A percentile compares a stretch with the other conserved stretches of the same genome.
These are phyloP conservation scores for Chlamydomonas asymmetrica DNA, from an alignment of 139 green algal genomes.

Conservation along the genomic window DNA sequence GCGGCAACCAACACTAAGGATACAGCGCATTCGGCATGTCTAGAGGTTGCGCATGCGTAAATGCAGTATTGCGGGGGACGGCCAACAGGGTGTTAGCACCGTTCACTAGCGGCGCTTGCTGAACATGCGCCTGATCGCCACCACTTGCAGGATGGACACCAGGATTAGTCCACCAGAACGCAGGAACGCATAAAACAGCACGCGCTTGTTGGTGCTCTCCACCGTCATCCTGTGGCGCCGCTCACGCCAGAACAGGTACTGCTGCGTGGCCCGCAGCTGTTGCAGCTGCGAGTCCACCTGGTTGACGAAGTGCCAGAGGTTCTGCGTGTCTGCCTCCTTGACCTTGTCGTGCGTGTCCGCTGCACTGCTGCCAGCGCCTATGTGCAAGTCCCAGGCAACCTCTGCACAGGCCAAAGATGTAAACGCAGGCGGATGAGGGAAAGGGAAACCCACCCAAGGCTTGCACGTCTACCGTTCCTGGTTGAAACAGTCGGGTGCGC, in stretches of 20 bases:
- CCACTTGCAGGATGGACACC: slow-evolving; percentile 43
- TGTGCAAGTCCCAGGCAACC: slow-evolving; percentile 57
- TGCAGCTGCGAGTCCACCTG: slow-evolving; percentile 56
- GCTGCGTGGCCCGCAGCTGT: slow-evolving; percentile 38
- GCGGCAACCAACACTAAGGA: too few relatives aligned
- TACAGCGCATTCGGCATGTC: too few relatives aligned
- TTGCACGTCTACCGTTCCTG: too few relatives aligned
- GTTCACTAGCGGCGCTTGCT: neutral
- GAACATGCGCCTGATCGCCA: slow-evolving; percentile 42
- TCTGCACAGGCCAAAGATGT: slow-evolving; percentile 20
- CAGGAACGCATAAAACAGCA: slow-evolving; percentile 47
- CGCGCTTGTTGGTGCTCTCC: slow-evolving; percentile 49
- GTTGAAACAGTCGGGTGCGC: too few relatives aligned
- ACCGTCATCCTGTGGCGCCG: slow-evolving; percentile 54
- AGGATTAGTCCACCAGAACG: slow-evolving; percentile 30
- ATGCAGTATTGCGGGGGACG: too few relatives aligned
- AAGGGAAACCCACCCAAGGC: neutral
- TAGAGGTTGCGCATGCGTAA: too few relatives aligned
- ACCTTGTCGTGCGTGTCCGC: slow-evolving; percentile 35
- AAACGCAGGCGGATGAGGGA: neutral
- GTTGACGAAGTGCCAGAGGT: slow-evolving; percentile 33
- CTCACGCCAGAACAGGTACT: slow-evolving; percentile 67
- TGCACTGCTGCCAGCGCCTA: too few relatives aligned
- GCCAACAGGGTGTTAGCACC: too few relatives aligned
- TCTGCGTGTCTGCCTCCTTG: slow-evolving; percentile 55